Base-by-base conservation (phyloP, 176 grass and related monocot species). In the Oryza officinalis region DNA sequence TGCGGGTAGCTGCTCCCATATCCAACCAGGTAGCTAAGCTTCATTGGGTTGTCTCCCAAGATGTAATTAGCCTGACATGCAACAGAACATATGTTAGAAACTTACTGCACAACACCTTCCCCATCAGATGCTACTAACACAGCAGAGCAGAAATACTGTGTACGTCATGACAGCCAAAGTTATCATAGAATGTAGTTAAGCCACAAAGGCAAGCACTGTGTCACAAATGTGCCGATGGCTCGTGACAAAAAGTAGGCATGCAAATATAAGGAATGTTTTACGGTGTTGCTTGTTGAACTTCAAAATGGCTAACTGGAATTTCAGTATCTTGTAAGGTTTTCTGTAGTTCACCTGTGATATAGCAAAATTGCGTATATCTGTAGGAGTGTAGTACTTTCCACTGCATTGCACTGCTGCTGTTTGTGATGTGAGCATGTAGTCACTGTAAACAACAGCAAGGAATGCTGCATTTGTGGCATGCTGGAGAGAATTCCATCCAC, bases 11-110 rank as follows among this genome's bases (percentile, higher is more conserved):
- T 93, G 72, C 87, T 90, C 57, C 95, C 88, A 47, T 97, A 97
- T 59, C 95, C 95, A 41, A 97, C 95, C 13, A 98, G 92, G 80
- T 98, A 98, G 75, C 96, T 98, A 74, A 95, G 89, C 80, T 98
- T 92, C 96, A 98, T 93, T 20, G 91, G 91, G 76, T 98, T 98
- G 85, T 95, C 66, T 13, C 96, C 96, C 83, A 98, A 87, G 40
- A 98, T 83, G 83, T 98, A 98, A 66, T 93, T 88, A 22, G 79
- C 87, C 96, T 98, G 80, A 57, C 59, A 93, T 27, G 69, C 35
- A 73, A 32, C 61, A 91, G 10, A 14, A 23, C 4, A 88, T 18
- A 74, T 44, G 84, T 89, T 72, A 81, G 80, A 83, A 86, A 69
- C 30, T 67, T 32, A 52, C 57, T 20, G 10, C 18, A 28, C 9